A percentile compares a stretch with the other conserved stretches of the same genome.
These are phyloP conservation scores for Phytophthora citricola DNA, from an alignment of 352 stramenopile genomes.

Conservation along the genomic window DNA sequence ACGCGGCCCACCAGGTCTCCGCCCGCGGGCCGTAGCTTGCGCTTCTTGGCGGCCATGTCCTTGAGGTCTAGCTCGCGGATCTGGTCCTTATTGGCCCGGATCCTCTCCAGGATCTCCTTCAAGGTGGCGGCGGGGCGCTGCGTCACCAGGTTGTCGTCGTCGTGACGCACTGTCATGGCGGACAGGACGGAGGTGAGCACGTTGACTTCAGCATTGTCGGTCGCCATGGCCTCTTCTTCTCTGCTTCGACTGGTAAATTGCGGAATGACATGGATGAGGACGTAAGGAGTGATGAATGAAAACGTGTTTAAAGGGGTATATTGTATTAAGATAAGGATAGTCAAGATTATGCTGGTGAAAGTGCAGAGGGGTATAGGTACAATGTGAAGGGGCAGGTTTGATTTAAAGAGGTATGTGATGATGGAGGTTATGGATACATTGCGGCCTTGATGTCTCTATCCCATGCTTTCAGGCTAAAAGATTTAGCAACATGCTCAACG, in stretches of 20 bases:
- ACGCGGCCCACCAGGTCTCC: slow-evolving; percentile 57
- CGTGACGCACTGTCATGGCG: slow-evolving; percentile 42
- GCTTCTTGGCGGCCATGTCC: slow-evolving; percentile 58
- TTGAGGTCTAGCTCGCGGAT: slow-evolving; percentile 66
- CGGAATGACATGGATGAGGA: slow-evolving; percentile 22
- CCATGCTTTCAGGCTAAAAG: too few species aligned
- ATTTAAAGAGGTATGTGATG: slow-evolving; percentile 3
- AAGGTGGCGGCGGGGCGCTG: slow-evolving; percentile 46
- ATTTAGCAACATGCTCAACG: too few species aligned
- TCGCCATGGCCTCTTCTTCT: slow-evolving; percentile 2
- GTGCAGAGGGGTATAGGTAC: not conserved
- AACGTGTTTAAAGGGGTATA: not conserved
- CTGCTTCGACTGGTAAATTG: not conserved
- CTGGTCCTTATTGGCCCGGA: slow-evolving; percentile 58
- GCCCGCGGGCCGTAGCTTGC: slow-evolving; percentile 45
- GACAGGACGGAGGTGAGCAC: slow-evolving; percentile 48
- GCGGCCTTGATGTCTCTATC: not conserved
- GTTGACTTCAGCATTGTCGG: slow-evolving; percentile 26
- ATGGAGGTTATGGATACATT: not conserved
- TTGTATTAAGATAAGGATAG: not conserved
- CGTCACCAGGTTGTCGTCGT: slow-evolving; percentile 43
- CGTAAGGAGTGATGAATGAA: slow-evolving; percentile 12
- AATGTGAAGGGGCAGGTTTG: not conserved
- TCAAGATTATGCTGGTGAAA: not conserved
- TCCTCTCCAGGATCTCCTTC: slow-evolving; percentile 63